Conservation (phyloP, 345 rosid genomes). For the Eucalyptus decipiens region DNA sequence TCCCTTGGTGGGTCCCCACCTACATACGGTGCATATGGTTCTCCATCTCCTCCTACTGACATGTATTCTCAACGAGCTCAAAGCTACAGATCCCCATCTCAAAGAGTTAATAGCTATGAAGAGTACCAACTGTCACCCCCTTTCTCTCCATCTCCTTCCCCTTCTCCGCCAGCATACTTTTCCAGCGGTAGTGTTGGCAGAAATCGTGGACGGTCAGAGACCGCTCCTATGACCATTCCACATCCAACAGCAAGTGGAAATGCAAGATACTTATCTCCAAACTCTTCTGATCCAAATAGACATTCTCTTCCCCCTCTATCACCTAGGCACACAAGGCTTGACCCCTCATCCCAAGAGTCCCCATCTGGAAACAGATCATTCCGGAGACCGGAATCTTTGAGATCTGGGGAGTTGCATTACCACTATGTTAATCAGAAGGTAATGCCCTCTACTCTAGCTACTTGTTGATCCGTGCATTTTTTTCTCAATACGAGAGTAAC, state of each 20-base stretch:
- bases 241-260: slow-evolving; percentile 24
- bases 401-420: slow-evolving; percentile 60
- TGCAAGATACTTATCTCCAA: slow-evolving; percentile 52
- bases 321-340: slow-evolving; percentile 59
- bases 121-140: slow-evolving; percentile 85
- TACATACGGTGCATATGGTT: slow-evolving; percentile 26
- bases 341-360: slow-evolving; percentile 74
- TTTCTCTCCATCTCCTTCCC: slow-evolving; percentile 65
- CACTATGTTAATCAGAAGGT: slow-evolving; percentile 63
- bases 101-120: slow-evolving; percentile 24
- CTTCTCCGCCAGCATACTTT: slow-evolving; percentile 47
- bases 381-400: slow-evolving; percentile 38
- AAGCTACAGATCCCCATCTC: slow-evolving; percentile 16
- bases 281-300: slow-evolving; percentile 71
- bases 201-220: slow-evolving; percentile 35
- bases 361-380: slow-evolving; percentile 52
- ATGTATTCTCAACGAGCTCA: slow-evolving; percentile 20
- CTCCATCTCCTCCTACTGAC: slow-evolving; percentile 38
- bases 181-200: slow-evolving; percentile 24
- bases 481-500: not conserved
- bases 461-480: not conserved
- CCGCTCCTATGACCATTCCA: slow-evolving; percentile 84
- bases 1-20: slow-evolving; percentile 31
- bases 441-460: not conserved
- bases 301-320: slow-evolving; percentile 82